Base-by-base conservation (phyloP, 2,329 filamentous ascomycete genomes). In the Cercospora zeae-maydis region DNA sequence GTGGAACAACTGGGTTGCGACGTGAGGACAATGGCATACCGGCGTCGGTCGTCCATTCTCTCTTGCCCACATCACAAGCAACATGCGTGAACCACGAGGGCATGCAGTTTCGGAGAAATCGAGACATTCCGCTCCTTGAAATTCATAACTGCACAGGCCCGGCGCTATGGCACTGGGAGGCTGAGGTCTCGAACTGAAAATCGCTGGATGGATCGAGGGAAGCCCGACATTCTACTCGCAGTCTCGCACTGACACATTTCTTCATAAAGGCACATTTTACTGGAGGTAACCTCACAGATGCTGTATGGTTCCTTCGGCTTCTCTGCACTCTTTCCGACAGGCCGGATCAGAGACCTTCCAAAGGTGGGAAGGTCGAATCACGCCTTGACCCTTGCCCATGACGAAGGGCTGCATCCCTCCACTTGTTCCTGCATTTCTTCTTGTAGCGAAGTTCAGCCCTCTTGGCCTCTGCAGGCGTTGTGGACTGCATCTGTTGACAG, bases 371-470 rank as follows among this genome's bases (percentile, higher is more conserved):
- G 55, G 37, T 9, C 21, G n/a, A 56, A 61, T 52, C 59, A 57
- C 39, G 45, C 52, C 52, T 58, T 57, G 57, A 16, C 33, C 57
- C 57, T 19, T 45, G 33, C 47, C 24, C 57, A 59, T 59, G 57
- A 39, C 31, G 57, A 24, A 4, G 27, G 33, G 19, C 45, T 59
- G 57, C 57, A 42, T 33, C 57, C 52, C 62, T 63, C 62, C 52
- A 60, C 62, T 10, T 55, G 61, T 56, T 63, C 61, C 61, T 58
- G 62, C 58, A 58, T 57, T 36, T 53, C 33, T 36, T 53, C 24
- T 57, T 19, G 30, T 57, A 53, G 45, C 62, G 62, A 60, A 53
- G 53, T 61, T 60, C 39, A 57, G 52, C 58, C 58, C 62, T 57
- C n/a, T 56, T 24, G 52, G 57, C 56, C 24, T 52, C 47, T 53